Evolutionary conservation across 306 rosid genomes (phyloP), one percentile per base, ranked within the genome.

Genomic region (Leucaena leucocephala): DNA sequence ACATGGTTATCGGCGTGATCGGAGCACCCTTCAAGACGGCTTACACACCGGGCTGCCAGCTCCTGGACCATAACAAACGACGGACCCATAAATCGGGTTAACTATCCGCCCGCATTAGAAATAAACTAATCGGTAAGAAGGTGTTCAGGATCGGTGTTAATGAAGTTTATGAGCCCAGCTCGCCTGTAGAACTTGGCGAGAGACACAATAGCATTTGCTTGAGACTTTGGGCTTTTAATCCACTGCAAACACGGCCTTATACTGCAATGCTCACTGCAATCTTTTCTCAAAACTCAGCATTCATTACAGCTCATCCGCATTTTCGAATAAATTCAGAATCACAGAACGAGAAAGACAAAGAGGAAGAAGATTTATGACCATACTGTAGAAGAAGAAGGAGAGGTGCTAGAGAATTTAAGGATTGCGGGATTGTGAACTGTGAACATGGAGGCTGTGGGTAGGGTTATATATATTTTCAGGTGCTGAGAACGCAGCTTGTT

Each of bases 231-330:
- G 84, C 83, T 89, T 78, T 92, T 94, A 80, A 94, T 92, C 98
- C 98, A 94, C 55, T 87, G 95, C 75, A 94, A 80, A 40, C 98
- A 94, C 0, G 98, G 98, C 55, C 98, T 77, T 49, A 94, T 94
- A 81, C 98, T 92, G 61, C 98, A 94, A 75, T 86, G 92, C 57
- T 94, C 97, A 34, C 97, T 94, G 61, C 98, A 94, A 9, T 97
- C 98, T 46, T 94, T 94, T 66, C 98, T 85, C 0, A 94, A 88
- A 7, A 94, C 97, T 15, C 98, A 75, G 73, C 97, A 94, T 15
- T 97, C 98, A 76, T 92, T 94, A 71, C 98, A 94, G 49, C 98
- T 94, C 97, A 94, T 92, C 83, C 98, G 97, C 98, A 94, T 94
- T 91, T 87, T 85, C 38, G 8, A 63, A 69, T 40, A 57, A 55